A percentile compares a stretch with the other conserved stretches of the same genome.
phyloP scores from a whole-genome alignment of 2,329 filamentous ascomycete genomes.

The Bipolaris sorokiniana region DNA sequence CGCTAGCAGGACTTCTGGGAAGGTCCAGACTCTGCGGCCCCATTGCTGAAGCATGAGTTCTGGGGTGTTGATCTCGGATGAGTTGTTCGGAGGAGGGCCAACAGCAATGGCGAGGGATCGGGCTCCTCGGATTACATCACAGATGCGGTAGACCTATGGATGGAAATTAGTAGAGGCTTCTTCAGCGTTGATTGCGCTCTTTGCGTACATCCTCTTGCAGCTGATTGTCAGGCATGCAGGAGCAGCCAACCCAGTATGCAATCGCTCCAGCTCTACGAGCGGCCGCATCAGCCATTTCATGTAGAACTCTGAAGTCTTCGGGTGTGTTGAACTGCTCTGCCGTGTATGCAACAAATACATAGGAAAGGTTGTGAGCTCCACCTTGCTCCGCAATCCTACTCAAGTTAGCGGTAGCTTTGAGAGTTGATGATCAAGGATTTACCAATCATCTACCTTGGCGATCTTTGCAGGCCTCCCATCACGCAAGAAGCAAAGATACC shows the following conservation, averaged over 20 bases:
- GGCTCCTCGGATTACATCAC: slow-evolving; percentile 54
- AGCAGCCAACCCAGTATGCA: slow-evolving; percentile 55
- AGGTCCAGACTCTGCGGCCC: slow-evolving; percentile 56
- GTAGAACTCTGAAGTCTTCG: slow-evolving; percentile 39
- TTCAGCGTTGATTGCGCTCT: neutral
- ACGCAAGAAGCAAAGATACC: slow-evolving; percentile 39
- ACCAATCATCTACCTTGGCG: slow-evolving; percentile 38
- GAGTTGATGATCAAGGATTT: neutral
- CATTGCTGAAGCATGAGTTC: slow-evolving; percentile 50
- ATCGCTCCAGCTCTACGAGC: slow-evolving; percentile 46
- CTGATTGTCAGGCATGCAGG: slow-evolving; percentile 51
- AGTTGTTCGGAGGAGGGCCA: slow-evolving; percentile 34
- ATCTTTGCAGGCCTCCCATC: slow-evolving; percentile 26
- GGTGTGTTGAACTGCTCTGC: slow-evolving; percentile 47
- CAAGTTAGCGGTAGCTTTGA: neutral
- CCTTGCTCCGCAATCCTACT: slow-evolving; percentile 28
- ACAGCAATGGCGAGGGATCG: slow-evolving; percentile 53
- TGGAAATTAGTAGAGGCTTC: neutral
- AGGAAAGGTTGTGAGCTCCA: slow-evolving; percentile 34
- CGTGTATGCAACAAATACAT: slow-evolving; percentile 54
- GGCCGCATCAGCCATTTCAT: slow-evolving; percentile 49
- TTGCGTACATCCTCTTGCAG: slow-evolving; percentile 37
- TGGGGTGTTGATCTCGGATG: slow-evolving; percentile 28
- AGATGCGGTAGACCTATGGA: slow-evolving; percentile 52
- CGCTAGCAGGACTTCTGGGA: slow-evolving; percentile 53